Evolutionary conservation across 1,284 basidiomycete genomes (phyloP).

Genomic region (Rhizopogon parksii): DNA sequence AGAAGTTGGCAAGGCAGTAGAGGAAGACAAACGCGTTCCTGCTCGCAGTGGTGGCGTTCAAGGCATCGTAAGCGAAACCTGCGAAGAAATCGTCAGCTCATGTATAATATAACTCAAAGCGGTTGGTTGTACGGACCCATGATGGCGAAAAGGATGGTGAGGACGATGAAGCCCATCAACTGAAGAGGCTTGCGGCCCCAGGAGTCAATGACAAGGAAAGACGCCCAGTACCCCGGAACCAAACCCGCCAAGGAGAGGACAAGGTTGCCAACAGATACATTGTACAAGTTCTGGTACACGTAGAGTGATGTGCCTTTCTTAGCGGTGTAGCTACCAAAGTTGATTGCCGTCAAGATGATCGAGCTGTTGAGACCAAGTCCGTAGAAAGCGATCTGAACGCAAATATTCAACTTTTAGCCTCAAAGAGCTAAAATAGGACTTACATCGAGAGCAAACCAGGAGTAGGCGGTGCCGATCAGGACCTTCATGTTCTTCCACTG

Average conservation of each 20-base stretch:
- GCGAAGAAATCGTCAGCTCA: slow-evolving; percentile 11
- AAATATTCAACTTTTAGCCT: slow-evolving; percentile 3
- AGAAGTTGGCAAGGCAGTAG: slow-evolving; percentile 55
- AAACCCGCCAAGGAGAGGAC: slow-evolving; percentile 45
- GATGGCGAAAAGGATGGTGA: slow-evolving; percentile 45
- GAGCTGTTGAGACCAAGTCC: slow-evolving; percentile 58
- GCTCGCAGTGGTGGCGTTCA: slow-evolving; percentile 35
- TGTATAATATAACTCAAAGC: background rate
- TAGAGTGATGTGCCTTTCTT: slow-evolving; percentile 12
- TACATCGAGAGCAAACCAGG: slow-evolving; percentile 63
- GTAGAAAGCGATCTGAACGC: slow-evolving; percentile 51
- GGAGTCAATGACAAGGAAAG: slow-evolving; percentile 43
- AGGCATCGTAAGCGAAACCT: slow-evolving; percentile 53
- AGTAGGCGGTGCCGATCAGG: slow-evolving; percentile 42
- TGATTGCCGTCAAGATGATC: slow-evolving; percentile 32
- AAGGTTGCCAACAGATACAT: slow-evolving; percentile 32
- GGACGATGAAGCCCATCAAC: slow-evolving; percentile 51
- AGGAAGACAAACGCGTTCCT: slow-evolving; percentile 52
- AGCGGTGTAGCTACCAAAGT: slow-evolving; percentile 21
- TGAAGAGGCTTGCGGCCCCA: slow-evolving; percentile 51
- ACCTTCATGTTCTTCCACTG: slow-evolving; percentile 40
- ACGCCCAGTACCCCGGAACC: slow-evolving; percentile 45
- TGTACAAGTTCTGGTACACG: slow-evolving; percentile 27
- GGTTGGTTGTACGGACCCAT: slow-evolving; percentile 34
- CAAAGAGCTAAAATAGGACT: slow-evolving; percentile 12